phyloP scores from a whole-genome alignment of 2,329 filamentous ascomycete genomes.

The Cordyceps javanica region DNA sequence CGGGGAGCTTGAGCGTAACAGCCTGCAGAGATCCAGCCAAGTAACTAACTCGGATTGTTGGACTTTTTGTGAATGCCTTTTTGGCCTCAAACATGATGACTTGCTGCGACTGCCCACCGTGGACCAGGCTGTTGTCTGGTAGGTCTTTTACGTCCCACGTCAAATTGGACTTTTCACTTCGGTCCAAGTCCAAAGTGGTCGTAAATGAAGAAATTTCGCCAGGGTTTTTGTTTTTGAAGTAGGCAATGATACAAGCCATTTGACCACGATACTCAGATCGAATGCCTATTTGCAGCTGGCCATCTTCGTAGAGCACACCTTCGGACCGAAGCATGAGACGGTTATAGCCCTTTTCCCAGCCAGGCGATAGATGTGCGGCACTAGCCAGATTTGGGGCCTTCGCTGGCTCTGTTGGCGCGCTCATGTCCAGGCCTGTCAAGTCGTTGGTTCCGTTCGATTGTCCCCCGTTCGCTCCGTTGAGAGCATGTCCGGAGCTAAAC shows the following conservation, averaged over 20 bases:
- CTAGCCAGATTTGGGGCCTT: conserved; percentile 82
- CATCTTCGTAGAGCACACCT: conserved; percentile 90
- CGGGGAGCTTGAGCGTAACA: conserved; percentile 81
- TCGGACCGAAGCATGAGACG: conserved; percentile 72
- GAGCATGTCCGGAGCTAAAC: conserved; percentile 58
- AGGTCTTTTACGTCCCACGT: conserved; percentile 84
- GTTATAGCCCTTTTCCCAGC: conserved; percentile 89
- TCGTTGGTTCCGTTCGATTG: conserved; percentile 53
- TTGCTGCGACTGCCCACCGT: conserved; percentile 78
- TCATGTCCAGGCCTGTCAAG: conserved; percentile 77
- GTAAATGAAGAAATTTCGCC: conserved; percentile 85
- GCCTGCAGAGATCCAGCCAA: conserved; percentile 90
- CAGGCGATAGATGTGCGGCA: conserved; percentile 85
- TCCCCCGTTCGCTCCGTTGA: conserved; percentile 44
- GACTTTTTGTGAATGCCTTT: conserved; percentile 72
- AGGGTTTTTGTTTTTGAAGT: conserved; percentile 91
- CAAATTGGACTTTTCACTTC: conserved; percentile 56
- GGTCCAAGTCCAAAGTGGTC: conserved; percentile 81
- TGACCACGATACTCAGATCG: conserved; percentile 94
- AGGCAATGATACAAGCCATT: conserved; percentile 89
- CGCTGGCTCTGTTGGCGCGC: conserved; percentile 49
- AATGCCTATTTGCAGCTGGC: conserved; percentile 85
- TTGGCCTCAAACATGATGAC: conserved; percentile 92
- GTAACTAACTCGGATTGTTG: conserved; percentile 91
- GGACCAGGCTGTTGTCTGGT: conserved; percentile 72